Conservation (phyloP, 139 green algal species). For the Chlorella sp. region DNA sequence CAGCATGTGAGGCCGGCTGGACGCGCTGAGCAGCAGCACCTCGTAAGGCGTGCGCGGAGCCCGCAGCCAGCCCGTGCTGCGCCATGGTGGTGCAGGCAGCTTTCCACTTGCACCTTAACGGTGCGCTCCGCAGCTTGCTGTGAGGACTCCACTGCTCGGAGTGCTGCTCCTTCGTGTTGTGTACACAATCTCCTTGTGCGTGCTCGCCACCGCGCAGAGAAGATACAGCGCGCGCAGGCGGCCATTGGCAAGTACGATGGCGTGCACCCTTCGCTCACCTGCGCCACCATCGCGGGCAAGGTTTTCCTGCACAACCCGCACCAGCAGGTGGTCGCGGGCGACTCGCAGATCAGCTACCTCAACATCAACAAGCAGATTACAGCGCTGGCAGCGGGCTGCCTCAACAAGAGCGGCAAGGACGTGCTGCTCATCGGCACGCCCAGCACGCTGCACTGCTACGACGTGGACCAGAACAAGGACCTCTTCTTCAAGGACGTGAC, state of each 20-base stretch:
- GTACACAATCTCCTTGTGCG: too few relatives aligned
- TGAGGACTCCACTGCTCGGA: too few relatives aligned
- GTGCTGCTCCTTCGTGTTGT: too few relatives aligned
- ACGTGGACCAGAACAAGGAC: constrained; percentile 56
- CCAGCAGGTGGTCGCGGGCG: constrained; percentile 15
- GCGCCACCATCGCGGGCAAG: constrained; percentile 57
- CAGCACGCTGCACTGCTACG: constrained; percentile 54
- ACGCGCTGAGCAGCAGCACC: too few relatives aligned
- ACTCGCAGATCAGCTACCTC: constrained; percentile 45
- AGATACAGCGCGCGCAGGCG: constrained; percentile 39
- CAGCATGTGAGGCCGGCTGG: too few relatives aligned
- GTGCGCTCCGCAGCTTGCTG: too few relatives aligned
- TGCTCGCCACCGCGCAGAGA: constrained; percentile 36
- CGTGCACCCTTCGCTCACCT: constrained; percentile 37
- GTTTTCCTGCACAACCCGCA: constrained; percentile 68
- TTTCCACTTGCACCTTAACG: neutral
- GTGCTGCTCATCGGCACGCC: constrained; percentile 53
- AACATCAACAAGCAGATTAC: constrained; percentile 74
- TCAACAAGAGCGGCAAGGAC: constrained; percentile 29
- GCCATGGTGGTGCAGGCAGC: neutral
- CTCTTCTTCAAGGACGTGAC: constrained; percentile 69
- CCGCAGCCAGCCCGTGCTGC: too few relatives aligned
- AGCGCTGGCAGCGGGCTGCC: constrained; percentile 34
- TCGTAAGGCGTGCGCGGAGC: too few relatives aligned
- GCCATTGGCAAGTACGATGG: constrained; percentile 56